A percentile compares a stretch with the other conserved stretches of the same genome.
Evolutionary conservation across 352 stramenopile genomes (phyloP).

Genomic region (Phytophthora pini): DNA sequence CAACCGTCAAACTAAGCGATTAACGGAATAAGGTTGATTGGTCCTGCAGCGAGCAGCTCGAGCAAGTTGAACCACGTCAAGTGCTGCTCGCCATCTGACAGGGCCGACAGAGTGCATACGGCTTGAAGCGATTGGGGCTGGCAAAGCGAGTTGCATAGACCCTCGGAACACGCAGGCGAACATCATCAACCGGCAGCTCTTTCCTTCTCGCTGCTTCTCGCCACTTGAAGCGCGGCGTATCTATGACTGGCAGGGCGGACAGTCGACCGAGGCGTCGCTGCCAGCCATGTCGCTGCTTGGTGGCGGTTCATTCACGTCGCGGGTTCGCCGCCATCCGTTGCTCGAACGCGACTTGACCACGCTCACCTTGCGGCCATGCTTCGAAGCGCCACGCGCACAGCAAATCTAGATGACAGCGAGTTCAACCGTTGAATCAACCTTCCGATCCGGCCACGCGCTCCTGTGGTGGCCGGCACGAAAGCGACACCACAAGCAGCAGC

Average conservation of each 20-base stretch:
- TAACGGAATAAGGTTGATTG: constrained; percentile 19
- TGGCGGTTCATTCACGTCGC: neutral
- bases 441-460: constrained; percentile 11
- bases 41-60: neutral
- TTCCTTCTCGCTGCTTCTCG: constrained; percentile 1
- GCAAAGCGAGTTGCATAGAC: constrained; percentile 14
- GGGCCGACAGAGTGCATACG: neutral
- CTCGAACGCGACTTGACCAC: constrained; percentile 8
- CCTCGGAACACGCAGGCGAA: constrained; percentile 8
- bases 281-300: constrained; percentile 25
- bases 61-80: constrained; percentile 23
- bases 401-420: constrained; percentile 4
- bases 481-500: neutral
- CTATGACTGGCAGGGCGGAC: constrained; percentile 9
- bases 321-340: constrained; percentile 3
- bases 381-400: neutral
- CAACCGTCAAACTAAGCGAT: neutral
- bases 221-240: constrained; percentile 8
- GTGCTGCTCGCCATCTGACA: constrained; percentile 24
- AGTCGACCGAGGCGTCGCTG: constrained; percentile 14
- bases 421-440: constrained; percentile 15
- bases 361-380: constrained; percentile 5
- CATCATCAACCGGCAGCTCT: constrained; percentile 27
- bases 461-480: constrained; percentile 29
- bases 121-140: constrained; percentile 26